Conservation (phyloP, 116 monocot species). For the Papilionanthe hybrid region DNA sequence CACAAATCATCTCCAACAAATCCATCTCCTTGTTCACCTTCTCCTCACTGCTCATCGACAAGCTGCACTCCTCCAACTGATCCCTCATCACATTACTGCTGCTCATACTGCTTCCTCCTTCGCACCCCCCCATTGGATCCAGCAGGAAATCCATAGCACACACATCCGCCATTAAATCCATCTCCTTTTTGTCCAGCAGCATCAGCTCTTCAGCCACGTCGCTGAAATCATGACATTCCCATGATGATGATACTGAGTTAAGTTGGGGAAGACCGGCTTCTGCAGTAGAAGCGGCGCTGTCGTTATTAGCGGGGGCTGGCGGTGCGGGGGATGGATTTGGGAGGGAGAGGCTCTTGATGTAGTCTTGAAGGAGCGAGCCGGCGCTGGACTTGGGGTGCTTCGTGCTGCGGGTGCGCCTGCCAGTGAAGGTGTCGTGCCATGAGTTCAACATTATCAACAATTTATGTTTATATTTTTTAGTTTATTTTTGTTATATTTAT, state of each 20-base stretch:
- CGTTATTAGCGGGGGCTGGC: not conserved
- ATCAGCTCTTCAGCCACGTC: constrained; percentile 9
- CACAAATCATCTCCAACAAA: constrained; percentile 57
- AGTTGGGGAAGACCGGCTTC: not conserved
- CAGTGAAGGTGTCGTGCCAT: constrained; percentile 14
- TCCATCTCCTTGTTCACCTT: constrained; percentile 58
- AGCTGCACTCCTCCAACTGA: constrained; percentile 10
- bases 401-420: constrained; percentile 22
- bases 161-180: constrained; percentile 1
- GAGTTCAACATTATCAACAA: too few species aligned
- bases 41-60: not conserved
- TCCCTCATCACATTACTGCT: not conserved
- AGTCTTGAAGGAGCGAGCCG: constrained; percentile 45
- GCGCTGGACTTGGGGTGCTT: constrained; percentile 28
- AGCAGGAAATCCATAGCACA: constrained; percentile 12
- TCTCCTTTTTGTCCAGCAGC: constrained; percentile 11
- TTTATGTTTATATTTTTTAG: too few species aligned
- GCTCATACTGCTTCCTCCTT: constrained; percentile 6
- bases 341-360: constrained; percentile 40
- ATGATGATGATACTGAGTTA: not conserved
- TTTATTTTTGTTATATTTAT: too few species aligned
- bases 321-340: not conserved
- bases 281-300: not conserved
- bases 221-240: constrained; percentile 12
- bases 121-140: constrained; percentile 8